phyloP scores from a whole-genome alignment of 73 alveolate genomes.

The Symbiodinium natans region DNA sequence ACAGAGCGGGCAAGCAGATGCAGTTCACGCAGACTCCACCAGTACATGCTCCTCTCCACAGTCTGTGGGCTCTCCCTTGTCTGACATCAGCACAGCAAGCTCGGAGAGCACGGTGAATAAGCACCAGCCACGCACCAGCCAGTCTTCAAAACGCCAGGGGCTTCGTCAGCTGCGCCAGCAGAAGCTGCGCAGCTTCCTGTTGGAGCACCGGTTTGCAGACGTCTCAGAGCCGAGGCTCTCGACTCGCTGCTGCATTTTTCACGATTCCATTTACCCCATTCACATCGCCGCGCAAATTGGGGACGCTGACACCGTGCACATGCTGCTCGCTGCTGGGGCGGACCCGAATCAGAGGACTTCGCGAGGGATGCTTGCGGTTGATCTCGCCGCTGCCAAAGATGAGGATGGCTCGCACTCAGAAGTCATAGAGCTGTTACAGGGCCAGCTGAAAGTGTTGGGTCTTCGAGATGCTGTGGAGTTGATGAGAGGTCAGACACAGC shows the following conservation, averaged over 20 bases:
- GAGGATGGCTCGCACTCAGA: not conserved
- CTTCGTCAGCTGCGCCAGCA: not conserved
- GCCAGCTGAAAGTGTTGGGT: slow-evolving; percentile 13
- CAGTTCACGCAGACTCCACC: not conserved
- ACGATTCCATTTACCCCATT: slow-evolving; percentile 13
- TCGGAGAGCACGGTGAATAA: not conserved
- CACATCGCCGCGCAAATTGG: slow-evolving; percentile 25
- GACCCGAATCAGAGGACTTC: slow-evolving; percentile 21
- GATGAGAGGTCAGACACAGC: not conserved
- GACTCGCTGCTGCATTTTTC: not conserved
- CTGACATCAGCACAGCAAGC: slow-evolving; percentile 17
- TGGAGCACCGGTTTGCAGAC: not conserved
- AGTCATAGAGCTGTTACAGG: not conserved
- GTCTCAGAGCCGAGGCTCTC: not conserved
- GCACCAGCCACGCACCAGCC: not conserved
- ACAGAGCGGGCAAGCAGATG: not conserved
- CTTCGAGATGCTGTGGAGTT: not conserved
- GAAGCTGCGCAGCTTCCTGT: not conserved
- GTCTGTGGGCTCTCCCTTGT: not conserved
- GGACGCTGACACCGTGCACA: slow-evolving; percentile 4
- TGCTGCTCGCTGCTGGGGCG: slow-evolving; percentile 27
- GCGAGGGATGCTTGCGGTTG: not conserved
- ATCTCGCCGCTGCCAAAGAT: not conserved
- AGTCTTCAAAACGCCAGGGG: not conserved
- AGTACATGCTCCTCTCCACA: not conserved